Evolutionary conservation across 768 basidiomycete species (phyloP).

Genomic region (Tylopilus cervinicoccineus): DNA sequence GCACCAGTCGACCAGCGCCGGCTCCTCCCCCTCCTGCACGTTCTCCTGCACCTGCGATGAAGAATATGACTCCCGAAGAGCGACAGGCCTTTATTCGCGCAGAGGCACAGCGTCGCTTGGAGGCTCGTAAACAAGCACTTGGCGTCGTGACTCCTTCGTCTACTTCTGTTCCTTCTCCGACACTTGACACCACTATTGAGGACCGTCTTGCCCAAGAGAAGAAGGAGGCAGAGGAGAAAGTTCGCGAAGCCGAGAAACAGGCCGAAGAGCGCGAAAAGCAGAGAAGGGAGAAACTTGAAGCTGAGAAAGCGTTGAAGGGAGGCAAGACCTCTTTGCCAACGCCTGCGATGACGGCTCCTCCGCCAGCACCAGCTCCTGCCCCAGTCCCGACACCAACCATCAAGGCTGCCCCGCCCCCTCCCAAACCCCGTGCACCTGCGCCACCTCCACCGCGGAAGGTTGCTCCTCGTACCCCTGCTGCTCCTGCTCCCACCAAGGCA

Average conservation of each 20-base stretch:
- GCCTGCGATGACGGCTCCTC: constrained; percentile 41
- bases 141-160: constrained; percentile 56
- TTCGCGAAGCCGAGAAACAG: constrained; percentile 69
- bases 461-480: constrained; percentile 10
- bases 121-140: constrained; percentile 80
- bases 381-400: constrained; percentile 37
- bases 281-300: constrained; percentile 70
- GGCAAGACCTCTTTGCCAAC: constrained; percentile 39
- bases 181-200: constrained; percentile 77
- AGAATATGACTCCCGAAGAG: constrained; percentile 83
- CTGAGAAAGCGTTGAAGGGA: constrained; percentile 63
- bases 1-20: constrained; percentile 33
- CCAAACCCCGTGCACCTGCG: constrained; percentile 23
- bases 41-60: constrained; percentile 57
- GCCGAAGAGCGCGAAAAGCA: constrained; percentile 75
- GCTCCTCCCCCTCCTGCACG: constrained; percentile 49
- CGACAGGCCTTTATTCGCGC: constrained; percentile 72
- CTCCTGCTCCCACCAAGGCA: constrained; percentile 24
- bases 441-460: constrained; percentile 34
- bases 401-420: constrained; percentile 36
- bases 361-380: constrained; percentile 36
- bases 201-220: constrained; percentile 83
- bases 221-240: constrained; percentile 88
- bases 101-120: constrained; percentile 77
- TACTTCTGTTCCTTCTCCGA: constrained; percentile 35